Evolutionary conservation across 805 yeast genomes (phyloP), one percentile per base, ranked within the genome.

Genomic region (Saccharomycopsis amapae): DNA sequence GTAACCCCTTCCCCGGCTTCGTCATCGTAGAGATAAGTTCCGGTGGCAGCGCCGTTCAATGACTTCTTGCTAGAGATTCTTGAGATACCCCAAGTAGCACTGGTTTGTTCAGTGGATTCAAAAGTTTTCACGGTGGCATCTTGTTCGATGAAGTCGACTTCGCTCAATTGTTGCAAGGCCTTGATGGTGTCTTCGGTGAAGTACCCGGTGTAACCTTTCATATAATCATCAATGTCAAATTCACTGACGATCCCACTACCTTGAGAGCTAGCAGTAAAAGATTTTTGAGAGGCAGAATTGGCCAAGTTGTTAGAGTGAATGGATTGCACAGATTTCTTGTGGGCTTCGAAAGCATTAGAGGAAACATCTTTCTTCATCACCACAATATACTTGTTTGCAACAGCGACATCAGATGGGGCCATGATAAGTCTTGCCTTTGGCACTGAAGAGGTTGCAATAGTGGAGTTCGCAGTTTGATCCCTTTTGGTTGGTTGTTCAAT

Each of bases 181-280:
- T 85, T 85, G 46, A 89, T 66, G 46, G 87, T 79, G 44, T 76
- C 76, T 41, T 79, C 80, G 53, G 83, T 73, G 71, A 93, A 86
- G 64, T 71, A 73, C 49, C 96, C 97, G 42, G 89, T 69, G 71
- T 88, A 90, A 54, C 97, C 97, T 51, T 67, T 67, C 60, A 86
- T 64, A 2, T 26, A 18, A 19, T 26, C 40, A 6, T 32, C 24
- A 36, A 64, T 69, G 50, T 69, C 78, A 53, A 87, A 71, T 58
- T 73, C 62, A 68, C 83, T 85, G 52, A 79, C 67, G 55, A 85
- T 85, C 55, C 81, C 36, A 3, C 44, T 36, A 2, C 55, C 53
- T 2, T 59, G 50, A 15, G 62, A 46, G 15, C 54, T 54, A 2
- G 58, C 44, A 2, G 66, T 54, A 2, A 46, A 49, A 10, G 38